Percentiles rank a stretch among this genome's conserved stretches.
These are phyloP conservation scores for Hypoxylon rubiginosum DNA, from an alignment of 2,329 filamentous ascomycete genomes.

Conservation along the genomic window DNA sequence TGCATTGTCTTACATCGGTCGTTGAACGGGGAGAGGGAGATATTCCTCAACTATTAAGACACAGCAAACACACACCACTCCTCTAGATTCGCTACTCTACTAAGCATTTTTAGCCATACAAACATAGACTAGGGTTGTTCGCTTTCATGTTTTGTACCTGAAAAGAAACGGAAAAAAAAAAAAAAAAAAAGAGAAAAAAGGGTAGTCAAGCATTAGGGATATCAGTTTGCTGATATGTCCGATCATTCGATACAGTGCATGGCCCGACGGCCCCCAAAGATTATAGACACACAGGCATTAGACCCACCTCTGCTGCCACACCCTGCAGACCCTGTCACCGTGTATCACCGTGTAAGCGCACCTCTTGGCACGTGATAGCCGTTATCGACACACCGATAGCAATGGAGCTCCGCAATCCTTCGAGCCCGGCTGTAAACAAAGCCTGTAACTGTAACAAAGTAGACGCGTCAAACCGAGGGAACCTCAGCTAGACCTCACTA, in stretches of 20 bases:
- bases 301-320: neutral
- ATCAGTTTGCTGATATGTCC: neutral
- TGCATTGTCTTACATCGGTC: neutral
- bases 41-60: slow-evolving; percentile 9
- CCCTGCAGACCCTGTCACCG: too few species aligned
- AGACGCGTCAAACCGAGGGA: slow-evolving; percentile 38
- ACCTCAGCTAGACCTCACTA: slow-evolving; percentile 6
- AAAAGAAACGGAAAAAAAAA: too few species aligned
- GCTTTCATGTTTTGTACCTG: too few species aligned
- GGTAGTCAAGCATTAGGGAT: too few species aligned
- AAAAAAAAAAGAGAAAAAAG: too few species aligned
- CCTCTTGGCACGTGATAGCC: slow-evolving; percentile 45
- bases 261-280: neutral
- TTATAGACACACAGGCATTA: neutral
- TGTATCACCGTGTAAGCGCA: slow-evolving; percentile 9
- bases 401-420: slow-evolving; percentile 39
- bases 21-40: neutral
- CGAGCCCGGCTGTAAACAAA: slow-evolving; percentile 48
- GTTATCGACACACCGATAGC: slow-evolving; percentile 41
- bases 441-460: slow-evolving; percentile 7
- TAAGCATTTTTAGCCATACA: too few species aligned
- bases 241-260: neutral
- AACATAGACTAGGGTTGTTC: too few species aligned
- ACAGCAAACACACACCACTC: slow-evolving; percentile 3
- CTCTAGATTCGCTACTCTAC: too few species aligned